Evolutionary conservation across 2,329 filamentous ascomycete genomes (phyloP).

Genomic region (Cryphonectria japonica): DNA sequence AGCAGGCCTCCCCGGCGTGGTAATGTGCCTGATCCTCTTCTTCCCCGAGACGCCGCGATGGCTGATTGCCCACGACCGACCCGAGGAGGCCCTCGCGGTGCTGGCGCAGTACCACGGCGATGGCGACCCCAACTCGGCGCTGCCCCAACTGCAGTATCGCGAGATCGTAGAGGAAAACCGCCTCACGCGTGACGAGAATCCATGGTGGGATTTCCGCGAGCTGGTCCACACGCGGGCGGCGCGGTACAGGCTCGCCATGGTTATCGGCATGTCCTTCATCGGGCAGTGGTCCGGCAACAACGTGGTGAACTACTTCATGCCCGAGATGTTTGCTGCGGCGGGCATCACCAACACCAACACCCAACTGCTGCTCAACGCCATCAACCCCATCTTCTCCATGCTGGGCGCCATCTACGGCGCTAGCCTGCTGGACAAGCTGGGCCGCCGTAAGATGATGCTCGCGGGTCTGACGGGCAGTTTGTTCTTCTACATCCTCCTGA

Average conservation of each 20-base stretch:
- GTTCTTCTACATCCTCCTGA: slow-evolving; percentile 43
- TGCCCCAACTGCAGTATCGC: slow-evolving; percentile 45
- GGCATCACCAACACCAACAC: slow-evolving; percentile 46
- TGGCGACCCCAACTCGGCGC: slow-evolving; percentile 43
- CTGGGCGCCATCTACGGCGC: slow-evolving; percentile 54
- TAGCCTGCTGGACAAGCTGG: slow-evolving; percentile 52
- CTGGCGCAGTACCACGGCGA: slow-evolving; percentile 43
- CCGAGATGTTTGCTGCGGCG: slow-evolving; percentile 54
- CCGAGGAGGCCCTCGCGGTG: slow-evolving; percentile 36
- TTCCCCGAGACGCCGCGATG: slow-evolving; percentile 42
- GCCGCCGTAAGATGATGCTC: slow-evolving; percentile 51
- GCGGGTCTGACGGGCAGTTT: slow-evolving; percentile 21
- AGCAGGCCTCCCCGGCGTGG: slow-evolving; percentile 46
- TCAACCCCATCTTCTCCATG: slow-evolving; percentile 56
- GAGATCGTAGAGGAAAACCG: slow-evolving; percentile 47
- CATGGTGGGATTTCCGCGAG: slow-evolving; percentile 51
- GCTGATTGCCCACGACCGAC: slow-evolving; percentile 38
- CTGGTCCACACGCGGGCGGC: slow-evolving; percentile 45
- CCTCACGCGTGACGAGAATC: slow-evolving; percentile 46
- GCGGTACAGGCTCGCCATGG: slow-evolving; percentile 46
- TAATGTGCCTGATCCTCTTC: slow-evolving; percentile 38
- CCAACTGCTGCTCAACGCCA: slow-evolving; percentile 55
- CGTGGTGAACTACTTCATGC: slow-evolving; percentile 52
- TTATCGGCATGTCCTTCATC: slow-evolving; percentile 47
- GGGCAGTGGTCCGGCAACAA: slow-evolving; percentile 49